A percentile compares a stretch with the other conserved stretches of the same genome.
Conservation (phyloP, 257 asterid genomes). For the Galeopsis tetrahit region DNA sequence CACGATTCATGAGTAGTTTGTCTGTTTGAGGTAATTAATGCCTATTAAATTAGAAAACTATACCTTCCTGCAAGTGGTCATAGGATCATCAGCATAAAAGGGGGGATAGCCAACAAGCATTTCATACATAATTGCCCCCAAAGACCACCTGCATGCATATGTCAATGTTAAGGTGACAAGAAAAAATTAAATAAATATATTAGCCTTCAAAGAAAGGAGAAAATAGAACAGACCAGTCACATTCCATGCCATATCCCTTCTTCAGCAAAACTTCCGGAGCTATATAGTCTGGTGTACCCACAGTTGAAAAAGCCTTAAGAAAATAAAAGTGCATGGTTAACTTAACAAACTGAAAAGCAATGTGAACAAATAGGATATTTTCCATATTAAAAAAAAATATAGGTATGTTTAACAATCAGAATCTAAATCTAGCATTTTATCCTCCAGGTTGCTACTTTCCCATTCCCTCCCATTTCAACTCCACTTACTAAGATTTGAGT, state of each 20-base stretch:
- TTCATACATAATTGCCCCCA: slow-evolving; percentile 74
- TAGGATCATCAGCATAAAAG: slow-evolving; percentile 66
- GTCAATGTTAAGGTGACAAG: slow-evolving; percentile 22
- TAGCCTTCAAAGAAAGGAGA: background rate
- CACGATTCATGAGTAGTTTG: background rate
- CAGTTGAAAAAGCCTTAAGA: slow-evolving; percentile 93
- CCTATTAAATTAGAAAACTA: slow-evolving; percentile 26
- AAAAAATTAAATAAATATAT: background rate
- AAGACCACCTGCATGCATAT: slow-evolving; percentile 63
- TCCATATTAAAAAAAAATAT: background rate
- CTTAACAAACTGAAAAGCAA: slow-evolving; percentile 21
- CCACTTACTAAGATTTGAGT: background rate
- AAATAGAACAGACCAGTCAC: slow-evolving; percentile 82
- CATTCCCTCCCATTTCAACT: background rate
- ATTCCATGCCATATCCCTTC: slow-evolving; percentile 98
- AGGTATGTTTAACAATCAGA: background rate
- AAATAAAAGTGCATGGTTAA: slow-evolving; percentile 34
- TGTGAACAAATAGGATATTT: slow-evolving; percentile 7
- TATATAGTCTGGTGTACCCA: slow-evolving; percentile 98
- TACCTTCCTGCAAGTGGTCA: slow-evolving; percentile 74
- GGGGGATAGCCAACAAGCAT: slow-evolving; percentile 78
- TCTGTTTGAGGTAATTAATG: background rate
- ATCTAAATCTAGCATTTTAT: slow-evolving; percentile 1
- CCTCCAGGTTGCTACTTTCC: background rate
- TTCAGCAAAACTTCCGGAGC: slow-evolving; percentile 98